phyloP scores from a whole-genome alignment of 345 rosid genomes.

The Rhizophora apiculata region DNA sequence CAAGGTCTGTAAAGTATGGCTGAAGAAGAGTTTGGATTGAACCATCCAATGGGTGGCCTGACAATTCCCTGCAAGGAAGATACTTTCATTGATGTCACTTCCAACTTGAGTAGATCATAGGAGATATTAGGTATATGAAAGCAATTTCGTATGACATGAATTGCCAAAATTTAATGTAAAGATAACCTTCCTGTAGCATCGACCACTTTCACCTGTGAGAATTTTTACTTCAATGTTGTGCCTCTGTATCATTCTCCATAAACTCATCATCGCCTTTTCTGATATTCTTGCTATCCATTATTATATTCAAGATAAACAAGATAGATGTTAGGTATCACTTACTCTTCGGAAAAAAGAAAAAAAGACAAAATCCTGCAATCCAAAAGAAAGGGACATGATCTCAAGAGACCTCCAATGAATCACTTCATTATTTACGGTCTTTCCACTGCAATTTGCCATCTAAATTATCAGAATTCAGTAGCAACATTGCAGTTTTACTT shows the following conservation, averaged over 20 bases:
- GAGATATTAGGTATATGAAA: not conserved
- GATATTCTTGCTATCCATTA: too few relatives aligned
- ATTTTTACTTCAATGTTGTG: not conserved
- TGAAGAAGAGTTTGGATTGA: conserved; percentile 17
- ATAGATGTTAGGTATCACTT: too few relatives aligned
- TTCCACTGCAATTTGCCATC: too few relatives aligned
- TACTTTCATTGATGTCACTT: conserved; percentile 18
- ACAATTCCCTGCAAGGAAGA: conserved; percentile 19
- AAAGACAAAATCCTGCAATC: too few relatives aligned
- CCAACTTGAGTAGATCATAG: conserved; percentile 10
- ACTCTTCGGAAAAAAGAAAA: too few relatives aligned
- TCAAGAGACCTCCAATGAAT: too few relatives aligned
- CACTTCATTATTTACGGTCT: too few relatives aligned
- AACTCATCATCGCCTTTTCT: too few relatives aligned
- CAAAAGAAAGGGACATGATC: too few relatives aligned
- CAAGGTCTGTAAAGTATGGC: conserved; percentile 7
- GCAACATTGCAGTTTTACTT: too few relatives aligned
- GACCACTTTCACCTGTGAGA: not conserved
- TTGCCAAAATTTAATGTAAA: conserved; percentile 3
- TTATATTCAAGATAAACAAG: too few relatives aligned
- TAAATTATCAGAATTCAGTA: too few relatives aligned
- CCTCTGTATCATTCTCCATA: not conserved
- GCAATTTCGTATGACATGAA: not conserved
- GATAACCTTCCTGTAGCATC: not conserved
- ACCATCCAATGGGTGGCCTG: conserved; percentile 17